Evolutionary conservation across 805 yeast genomes (phyloP), one percentile per base, ranked within the genome.

Genomic region (Candida sanyiensis): DNA sequence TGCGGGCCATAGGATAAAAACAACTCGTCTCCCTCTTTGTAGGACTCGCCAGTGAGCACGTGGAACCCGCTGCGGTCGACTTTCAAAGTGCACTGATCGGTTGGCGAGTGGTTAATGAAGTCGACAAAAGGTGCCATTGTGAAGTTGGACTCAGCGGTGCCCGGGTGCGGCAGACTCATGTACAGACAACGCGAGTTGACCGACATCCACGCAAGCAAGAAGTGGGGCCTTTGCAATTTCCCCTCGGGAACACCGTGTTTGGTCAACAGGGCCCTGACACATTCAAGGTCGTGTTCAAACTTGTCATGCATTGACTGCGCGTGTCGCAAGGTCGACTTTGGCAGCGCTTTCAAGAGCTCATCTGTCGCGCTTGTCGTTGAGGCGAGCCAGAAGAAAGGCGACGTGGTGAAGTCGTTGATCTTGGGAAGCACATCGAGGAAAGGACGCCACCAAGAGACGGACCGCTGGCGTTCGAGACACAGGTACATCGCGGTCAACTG

Each of bases 51-150:
- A 25, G 71, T 56, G n/a, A 50, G 48, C 2, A 82, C 84, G 20
- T 66, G 64, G 60, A 82, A 80, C 1, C 83, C 82, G 17, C 52
- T 48, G 7, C 51, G 43, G 15, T 69, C 64, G 26, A 70, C 68
- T 45, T 67, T 54, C 37, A 80, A 69, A 17, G 58, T 63, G 46
- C 86, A 75, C 45, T 75, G 79, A 29, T 69, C 73, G 3, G 54
- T 52, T 4, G 60, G 48, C 11, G 66, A 50, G 59, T 90, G 97
- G 60, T 90, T 93, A 37, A 90, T 63, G 56, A 85, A 83, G 62
- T 90, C 98, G 18, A 89, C 88, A 46, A 67, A 80, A 0, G 98
- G 98, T 0, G 90, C 97, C 75, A 90, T 64, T 2, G 97, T 86
- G 64, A 90, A 80, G 56, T 84, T 82, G 48, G 82, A 86, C 19